Base-by-base conservation (phyloP, 192 early-diverging fungal genomes). In the Helicostylum pulchrum region DNA sequence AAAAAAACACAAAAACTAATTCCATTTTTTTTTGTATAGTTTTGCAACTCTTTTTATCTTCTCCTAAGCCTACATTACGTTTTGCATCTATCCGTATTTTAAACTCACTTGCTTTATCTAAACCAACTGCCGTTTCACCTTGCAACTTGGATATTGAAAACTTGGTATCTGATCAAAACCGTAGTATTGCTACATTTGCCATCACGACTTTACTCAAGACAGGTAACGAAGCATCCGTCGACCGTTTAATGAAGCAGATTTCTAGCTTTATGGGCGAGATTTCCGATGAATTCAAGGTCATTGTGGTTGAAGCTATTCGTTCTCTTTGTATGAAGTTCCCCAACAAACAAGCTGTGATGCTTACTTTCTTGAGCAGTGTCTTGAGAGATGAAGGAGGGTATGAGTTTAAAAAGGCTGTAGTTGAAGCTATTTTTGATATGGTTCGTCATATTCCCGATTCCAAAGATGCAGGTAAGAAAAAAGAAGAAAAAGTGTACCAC, bases 111-210 rank as follows among this genome's bases (percentile, higher is more conserved):
- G 92, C 97, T 5, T 80, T 93, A 78, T 88, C 86, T n/a, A 86
- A 96, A 50, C 93, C 97, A 1, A 82, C 83, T 46, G 92, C 93
- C 15, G 96, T 99, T 44, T 80, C 88, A 43, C 92, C 92, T 3
- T 98, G 97, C 83, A 99, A 99, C 73, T 77, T 97, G 54, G 97
- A 99, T 77, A 97, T 99, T 89, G 97, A 99, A 74, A 93, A 90
- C 64, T 80, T 98, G 61, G 94, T 99, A 59, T 94, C 94, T 2
- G 96, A 99, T 77, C 82, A 89, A 54, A 99, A 99, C 79, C 88
- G 97, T 58, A 94, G 92, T 57, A 88, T 99, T 61, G 93, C 97
- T 9, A 98, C 97, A 4, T 96, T 98, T 80, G 97, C 97, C 36
- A 99, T 99, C 73, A 98, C 96, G 11, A 99, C 97, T 6, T 72